Evolutionary conservation across 2,329 filamentous ascomycete species (phyloP).

Genomic region (Aspergillus fijiensis): DNA sequence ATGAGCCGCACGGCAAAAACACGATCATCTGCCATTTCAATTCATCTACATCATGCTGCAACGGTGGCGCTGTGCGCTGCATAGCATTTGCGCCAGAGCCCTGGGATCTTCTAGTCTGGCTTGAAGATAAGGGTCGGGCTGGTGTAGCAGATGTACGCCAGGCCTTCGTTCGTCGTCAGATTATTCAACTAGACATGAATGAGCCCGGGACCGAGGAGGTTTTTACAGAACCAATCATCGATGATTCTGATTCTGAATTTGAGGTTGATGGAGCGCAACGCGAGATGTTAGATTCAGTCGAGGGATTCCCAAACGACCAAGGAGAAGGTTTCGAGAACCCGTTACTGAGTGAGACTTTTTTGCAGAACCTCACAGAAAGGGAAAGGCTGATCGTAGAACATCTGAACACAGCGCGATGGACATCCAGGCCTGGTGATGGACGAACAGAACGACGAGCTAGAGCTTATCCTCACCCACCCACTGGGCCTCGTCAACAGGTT

Average conservation of each 20-base stretch:
- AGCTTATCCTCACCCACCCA: conserved; percentile 28
- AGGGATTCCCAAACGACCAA: conserved; percentile 23
- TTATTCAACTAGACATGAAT: conserved; percentile 38
- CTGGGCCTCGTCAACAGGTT: conserved; percentile 27
- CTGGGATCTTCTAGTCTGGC: conserved; percentile 89
- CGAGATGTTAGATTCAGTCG: conserved; percentile 26
- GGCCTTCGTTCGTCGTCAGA: conserved; percentile 46
- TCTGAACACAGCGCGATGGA: conserved; percentile 43
- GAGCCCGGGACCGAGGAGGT: conserved; percentile 36
- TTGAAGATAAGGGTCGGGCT: conserved; percentile 69
- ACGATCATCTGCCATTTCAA: conserved; percentile 70
- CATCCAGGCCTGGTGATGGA: conserved; percentile 34
- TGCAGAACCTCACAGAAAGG: conserved; percentile 42
- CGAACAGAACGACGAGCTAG: conserved; percentile 31
- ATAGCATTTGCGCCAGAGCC: conserved; percentile 91
- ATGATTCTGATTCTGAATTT: conserved; percentile 27
- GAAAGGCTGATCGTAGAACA: conserved; percentile 47
- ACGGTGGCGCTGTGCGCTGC: conserved; percentile 77
- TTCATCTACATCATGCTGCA: conserved; percentile 70
- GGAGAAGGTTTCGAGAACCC: conserved; percentile 26
- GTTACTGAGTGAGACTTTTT: conserved; percentile 36
- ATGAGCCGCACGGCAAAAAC: conserved; percentile 33
- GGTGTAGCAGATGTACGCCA: conserved; percentile 50
- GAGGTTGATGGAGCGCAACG: conserved; percentile 26
- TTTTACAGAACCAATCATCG: conserved; percentile 30